Base-by-base conservation (phyloP, 768 basidiomycete genomes). In the Tulasnella sp. region DNA sequence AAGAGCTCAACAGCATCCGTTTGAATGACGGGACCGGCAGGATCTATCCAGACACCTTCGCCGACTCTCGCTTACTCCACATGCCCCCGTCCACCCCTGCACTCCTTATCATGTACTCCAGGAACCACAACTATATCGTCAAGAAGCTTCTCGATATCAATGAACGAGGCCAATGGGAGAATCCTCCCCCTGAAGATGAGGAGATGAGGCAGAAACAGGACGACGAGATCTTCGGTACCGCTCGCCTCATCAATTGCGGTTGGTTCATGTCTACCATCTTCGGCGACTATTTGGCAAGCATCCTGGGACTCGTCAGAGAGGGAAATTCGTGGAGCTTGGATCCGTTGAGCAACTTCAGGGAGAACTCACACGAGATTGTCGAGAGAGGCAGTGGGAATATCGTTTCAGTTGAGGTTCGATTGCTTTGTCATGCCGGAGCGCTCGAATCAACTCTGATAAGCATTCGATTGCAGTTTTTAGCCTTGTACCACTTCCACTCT, bases 211-310 rank as follows among this genome's bases (percentile, higher is more conserved):
- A 79, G 40, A 26, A 74, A 40, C 80, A 80, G 72, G 80, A 80
- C 61, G 90, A 92, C 79, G 91, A 94, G 78, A 87, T 95, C n/a
- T 95, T 95, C 89, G 91, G 94, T 83, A 93, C 89, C 5, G 89
- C 93, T 0, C 89, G 92, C 3, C 85, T 94, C 15, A 86, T 93
- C 80, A 95, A 95, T 81, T 91, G 90, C 80, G 89, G 72, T 35
- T 79, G 71, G 74, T 80, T 81, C 61, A 81, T 77, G 39, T 75
- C 73, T 9, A 74, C 77, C 48, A 81, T 81, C 37, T 78, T 81
- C 32, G 74, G 77, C n/a, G 81, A 81, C 75, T 81, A 81, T 51
- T 55, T 81, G 23, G 79, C 74, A 20, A 70, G 74, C 20, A 77
- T 77, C 40, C 32, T 77, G 2, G 77, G 79, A 5, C 55, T 80